Percentiles rank a stretch among this genome's conserved stretches.
Evolutionary conservation across 2,329 filamentous ascomycete species (phyloP).

Genomic region (Curvularia hawaiiensis): DNA sequence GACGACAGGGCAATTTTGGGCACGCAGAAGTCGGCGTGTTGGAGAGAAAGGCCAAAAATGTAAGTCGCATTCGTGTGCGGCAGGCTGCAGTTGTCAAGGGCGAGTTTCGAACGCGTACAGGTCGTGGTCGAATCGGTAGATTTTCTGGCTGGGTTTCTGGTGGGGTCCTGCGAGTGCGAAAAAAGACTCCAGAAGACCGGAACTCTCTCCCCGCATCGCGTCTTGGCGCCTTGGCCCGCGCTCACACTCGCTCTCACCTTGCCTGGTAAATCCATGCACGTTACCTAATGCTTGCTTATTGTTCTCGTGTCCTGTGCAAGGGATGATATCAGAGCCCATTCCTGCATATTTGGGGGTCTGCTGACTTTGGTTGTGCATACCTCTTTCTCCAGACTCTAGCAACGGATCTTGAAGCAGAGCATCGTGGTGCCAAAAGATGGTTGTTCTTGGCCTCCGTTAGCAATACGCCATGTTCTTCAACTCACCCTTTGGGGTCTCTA

Average conservation of each 20-base stretch:
- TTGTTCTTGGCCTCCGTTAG: slow-evolving; percentile 15
- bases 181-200: slow-evolving; percentile 10
- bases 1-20: slow-evolving; percentile 2
- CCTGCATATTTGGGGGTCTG: not conserved
- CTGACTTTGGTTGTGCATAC: not conserved
- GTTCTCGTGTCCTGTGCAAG: not conserved
- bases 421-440: slow-evolving; percentile 17
- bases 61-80: not conserved
- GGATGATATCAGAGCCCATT: not conserved
- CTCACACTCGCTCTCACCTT: slow-evolving; percentile 2
- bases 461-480: slow-evolving; percentile 38
- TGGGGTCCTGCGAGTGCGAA: slow-evolving; percentile 19
- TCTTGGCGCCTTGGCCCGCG: slow-evolving; percentile 11
- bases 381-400: not conserved
- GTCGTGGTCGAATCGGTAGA: slow-evolving; percentile 16
- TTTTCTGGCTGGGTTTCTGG: slow-evolving; percentile 18
- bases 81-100: slow-evolving; percentile 1
- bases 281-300: not conserved
- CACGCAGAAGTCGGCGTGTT: slow-evolving; percentile 1
- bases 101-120: slow-evolving; percentile 19
- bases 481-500: slow-evolving; percentile 78
- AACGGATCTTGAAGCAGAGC: not conserved
- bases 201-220: slow-evolving; percentile 8
- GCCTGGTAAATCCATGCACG: not conserved
- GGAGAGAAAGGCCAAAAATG: not conserved